phyloP scores from a whole-genome alignment of 2,329 filamentous ascomycete genomes.

The Pseudogymnoascus sp. region DNA sequence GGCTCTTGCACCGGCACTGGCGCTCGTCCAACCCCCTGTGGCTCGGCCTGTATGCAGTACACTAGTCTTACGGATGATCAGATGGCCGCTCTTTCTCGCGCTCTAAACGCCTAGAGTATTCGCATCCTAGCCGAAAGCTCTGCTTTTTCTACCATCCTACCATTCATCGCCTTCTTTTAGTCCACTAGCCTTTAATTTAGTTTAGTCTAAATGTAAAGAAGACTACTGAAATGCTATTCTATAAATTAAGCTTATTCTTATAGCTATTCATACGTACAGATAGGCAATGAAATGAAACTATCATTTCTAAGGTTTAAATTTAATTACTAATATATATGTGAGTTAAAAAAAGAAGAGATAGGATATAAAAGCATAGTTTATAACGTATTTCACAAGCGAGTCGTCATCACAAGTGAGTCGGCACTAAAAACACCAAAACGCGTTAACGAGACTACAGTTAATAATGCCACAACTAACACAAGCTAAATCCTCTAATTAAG shows the following conservation, averaged over 20 bases:
- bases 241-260: neutral
- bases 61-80: neutral
- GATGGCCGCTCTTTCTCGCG: neutral
- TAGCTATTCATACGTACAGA: neutral
- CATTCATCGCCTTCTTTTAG: neutral
- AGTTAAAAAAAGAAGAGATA: too few species aligned
- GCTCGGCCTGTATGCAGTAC: neutral
- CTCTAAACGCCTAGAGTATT: neutral
- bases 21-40: neutral
- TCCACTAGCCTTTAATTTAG: neutral
- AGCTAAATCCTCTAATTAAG: too few species aligned
- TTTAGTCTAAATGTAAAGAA: neutral
- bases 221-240: neutral
- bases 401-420: too few species aligned
- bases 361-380: too few species aligned
- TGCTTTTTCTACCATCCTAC: neutral
- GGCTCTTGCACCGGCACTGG: neutral
- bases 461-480: too few species aligned
- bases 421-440: too few species aligned
- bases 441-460: too few species aligned
- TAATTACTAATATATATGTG: too few species aligned
- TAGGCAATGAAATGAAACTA: neutral
- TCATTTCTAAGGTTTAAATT: neutral
- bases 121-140: neutral
- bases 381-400: too few species aligned